Conservation (phyloP, 177 flowering plant species). For the Vitis hybrid region DNA sequence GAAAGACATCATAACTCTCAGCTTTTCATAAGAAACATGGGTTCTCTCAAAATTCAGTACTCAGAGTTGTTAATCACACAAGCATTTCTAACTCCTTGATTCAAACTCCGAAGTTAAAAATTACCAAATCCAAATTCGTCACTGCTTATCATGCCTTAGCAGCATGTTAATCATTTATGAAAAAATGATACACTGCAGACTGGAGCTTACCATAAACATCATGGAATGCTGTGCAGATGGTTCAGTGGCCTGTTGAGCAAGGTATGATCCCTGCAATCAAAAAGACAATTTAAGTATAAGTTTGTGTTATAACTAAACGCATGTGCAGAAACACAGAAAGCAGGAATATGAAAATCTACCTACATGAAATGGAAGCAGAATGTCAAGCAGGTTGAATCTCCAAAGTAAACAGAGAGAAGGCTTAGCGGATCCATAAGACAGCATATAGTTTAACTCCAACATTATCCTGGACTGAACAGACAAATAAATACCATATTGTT, state of each 20-base stretch:
- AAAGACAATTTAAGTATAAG: conserved; percentile 9
- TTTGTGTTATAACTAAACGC: neutral
- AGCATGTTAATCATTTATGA: neutral
- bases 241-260: conserved; percentile 40
- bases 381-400: conserved; percentile 62
- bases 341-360: conserved; percentile 21
- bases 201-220: conserved; percentile 78
- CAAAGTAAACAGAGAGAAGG: conserved; percentile 66
- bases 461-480: conserved; percentile 56
- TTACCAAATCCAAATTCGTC: neutral
- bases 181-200: neutral
- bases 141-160: neutral
- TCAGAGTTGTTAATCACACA: too few species aligned
- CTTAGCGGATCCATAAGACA: conserved; percentile 91
- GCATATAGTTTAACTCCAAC: conserved; percentile 90
- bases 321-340: neutral
- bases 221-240: conserved; percentile 29
- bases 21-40: too few species aligned
- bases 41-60: too few species aligned
- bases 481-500: neutral
- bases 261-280: conserved; percentile 71
- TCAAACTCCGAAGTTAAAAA: too few species aligned
- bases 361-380: conserved; percentile 81
- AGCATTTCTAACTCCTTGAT: too few species aligned
- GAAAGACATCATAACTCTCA: too few species aligned